phyloP scores from a whole-genome alignment of 2,329 filamentous ascomycete species.

The Fusarium foetens region DNA sequence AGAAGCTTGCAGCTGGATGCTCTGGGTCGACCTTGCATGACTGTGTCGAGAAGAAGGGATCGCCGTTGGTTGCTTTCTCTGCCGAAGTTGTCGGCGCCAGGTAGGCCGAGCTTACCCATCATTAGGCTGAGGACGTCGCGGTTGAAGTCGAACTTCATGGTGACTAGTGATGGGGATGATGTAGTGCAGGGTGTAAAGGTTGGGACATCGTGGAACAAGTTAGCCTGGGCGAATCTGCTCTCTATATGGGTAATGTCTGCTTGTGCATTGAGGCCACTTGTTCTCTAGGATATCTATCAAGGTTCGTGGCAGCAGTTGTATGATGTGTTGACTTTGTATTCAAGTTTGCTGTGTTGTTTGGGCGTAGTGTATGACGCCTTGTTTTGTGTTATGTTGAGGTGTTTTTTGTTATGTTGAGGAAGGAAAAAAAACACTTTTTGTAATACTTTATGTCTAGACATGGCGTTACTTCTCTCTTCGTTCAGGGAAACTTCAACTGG shows the following conservation, averaged over 20 bases:
- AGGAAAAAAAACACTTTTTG: not conserved
- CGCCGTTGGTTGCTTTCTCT: accelerated
- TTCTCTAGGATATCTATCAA: accelerated
- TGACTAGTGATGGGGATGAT: not conserved
- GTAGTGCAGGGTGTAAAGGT: not conserved
- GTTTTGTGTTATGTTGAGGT: not conserved
- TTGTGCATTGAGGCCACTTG: accelerated
- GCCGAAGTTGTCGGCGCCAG: not conserved
- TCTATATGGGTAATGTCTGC: not conserved
- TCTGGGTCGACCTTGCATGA: not conserved
- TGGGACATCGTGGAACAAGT: not conserved
- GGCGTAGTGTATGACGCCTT: not conserved
- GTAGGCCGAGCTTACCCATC: accelerated
- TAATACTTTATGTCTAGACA: accelerated
- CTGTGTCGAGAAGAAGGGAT: not conserved
- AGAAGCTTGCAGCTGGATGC: not conserved
- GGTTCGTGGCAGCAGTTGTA: accelerated
- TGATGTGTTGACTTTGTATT: not conserved
- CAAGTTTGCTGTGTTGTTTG: not conserved
- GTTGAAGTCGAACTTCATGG: not conserved
- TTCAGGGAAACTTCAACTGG: too few relatives aligned
- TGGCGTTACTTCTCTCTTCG: not conserved
- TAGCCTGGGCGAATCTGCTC: accelerated
- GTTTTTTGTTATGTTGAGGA: not conserved
- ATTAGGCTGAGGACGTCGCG: not conserved